phyloP scores from a whole-genome alignment of 192 early-diverging fungal species.

The Lobosporangium transversale region DNA sequence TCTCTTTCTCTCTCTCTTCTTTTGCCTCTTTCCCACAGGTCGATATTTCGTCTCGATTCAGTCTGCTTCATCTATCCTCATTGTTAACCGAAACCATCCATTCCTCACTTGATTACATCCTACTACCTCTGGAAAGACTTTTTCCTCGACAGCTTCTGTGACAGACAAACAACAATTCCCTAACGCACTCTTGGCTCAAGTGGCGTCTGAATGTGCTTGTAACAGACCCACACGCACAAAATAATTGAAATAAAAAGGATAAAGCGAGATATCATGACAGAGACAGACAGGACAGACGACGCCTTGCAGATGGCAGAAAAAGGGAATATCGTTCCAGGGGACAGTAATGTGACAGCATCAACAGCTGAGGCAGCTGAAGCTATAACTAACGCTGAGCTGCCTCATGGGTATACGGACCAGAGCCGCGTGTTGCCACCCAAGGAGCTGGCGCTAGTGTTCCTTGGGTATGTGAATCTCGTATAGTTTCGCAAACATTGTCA shows the following conservation, averaged over 20 bases:
- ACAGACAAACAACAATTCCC: too few species aligned
- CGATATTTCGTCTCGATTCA: too few species aligned
- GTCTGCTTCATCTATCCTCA: too few species aligned
- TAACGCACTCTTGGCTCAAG: background rate
- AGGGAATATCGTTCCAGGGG: background rate
- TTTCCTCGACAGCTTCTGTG: too few species aligned
- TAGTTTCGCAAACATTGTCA: too few species aligned
- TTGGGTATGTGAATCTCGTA: constrained; percentile 23
- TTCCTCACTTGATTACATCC: background rate
- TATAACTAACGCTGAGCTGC: background rate
- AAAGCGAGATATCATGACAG: background rate
- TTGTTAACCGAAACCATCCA: background rate
- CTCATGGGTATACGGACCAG: constrained; percentile 30
- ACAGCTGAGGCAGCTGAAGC: background rate
- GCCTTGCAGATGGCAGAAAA: background rate
- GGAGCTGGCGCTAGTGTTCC: constrained; percentile 31
- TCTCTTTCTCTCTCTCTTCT: too few species aligned
- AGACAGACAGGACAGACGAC: background rate
- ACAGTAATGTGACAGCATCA: background rate
- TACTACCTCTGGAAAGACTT: background rate
- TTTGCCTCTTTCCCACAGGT: too few species aligned
- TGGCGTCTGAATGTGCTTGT: background rate
- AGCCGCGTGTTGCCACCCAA: constrained; percentile 31
- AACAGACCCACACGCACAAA: background rate
- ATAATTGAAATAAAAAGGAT: too few species aligned